phyloP scores from a whole-genome alignment of 2,329 filamentous ascomycete genomes.

The Parafenestella ontariensis region DNA sequence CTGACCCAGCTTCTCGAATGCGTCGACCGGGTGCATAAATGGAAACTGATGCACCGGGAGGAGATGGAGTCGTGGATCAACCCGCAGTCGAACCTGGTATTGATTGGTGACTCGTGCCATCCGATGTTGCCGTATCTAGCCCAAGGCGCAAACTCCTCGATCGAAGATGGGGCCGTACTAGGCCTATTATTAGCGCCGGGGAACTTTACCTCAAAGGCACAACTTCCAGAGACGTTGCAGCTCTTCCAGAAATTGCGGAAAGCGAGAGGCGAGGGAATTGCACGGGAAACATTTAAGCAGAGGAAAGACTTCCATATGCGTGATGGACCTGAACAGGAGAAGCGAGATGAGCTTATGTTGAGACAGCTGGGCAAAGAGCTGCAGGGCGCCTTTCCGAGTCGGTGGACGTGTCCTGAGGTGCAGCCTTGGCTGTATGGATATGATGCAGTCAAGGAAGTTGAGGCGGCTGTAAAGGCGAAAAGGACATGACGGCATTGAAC shows the following conservation, averaged over 20 bases:
- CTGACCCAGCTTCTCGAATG: constrained; percentile 39
- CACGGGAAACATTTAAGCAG: constrained; percentile 66
- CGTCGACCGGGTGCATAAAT: constrained; percentile 69
- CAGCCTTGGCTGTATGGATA: constrained; percentile 48
- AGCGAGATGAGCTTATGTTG: constrained; percentile 64
- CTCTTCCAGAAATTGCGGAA: constrained; percentile 58
- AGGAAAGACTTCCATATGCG: constrained; percentile 51
- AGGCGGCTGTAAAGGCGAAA: constrained; percentile 18
- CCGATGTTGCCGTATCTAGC: constrained; percentile 46
- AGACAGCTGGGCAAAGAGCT: constrained; percentile 62
- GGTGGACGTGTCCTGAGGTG: constrained; percentile 57
- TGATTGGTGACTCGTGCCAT: constrained; percentile 43
- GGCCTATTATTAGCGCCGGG: constrained; percentile 59
- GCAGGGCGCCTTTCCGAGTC: constrained; percentile 64
- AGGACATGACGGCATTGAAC: not conserved
- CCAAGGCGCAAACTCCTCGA: constrained; percentile 66
- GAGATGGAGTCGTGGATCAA: constrained; percentile 48
- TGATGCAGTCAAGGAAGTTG: constrained; percentile 41
- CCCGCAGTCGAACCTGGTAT: constrained; percentile 63
- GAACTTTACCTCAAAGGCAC: constrained; percentile 19
- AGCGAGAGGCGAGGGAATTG: constrained; percentile 61
- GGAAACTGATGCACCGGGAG: constrained; percentile 68
- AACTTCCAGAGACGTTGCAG: constrained; percentile 49
- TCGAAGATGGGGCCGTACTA: constrained; percentile 73
- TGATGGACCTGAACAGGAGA: constrained; percentile 63